Base-by-base conservation (phyloP, 2,329 filamentous ascomycete genomes). In the Diaporthe helianthi region DNA sequence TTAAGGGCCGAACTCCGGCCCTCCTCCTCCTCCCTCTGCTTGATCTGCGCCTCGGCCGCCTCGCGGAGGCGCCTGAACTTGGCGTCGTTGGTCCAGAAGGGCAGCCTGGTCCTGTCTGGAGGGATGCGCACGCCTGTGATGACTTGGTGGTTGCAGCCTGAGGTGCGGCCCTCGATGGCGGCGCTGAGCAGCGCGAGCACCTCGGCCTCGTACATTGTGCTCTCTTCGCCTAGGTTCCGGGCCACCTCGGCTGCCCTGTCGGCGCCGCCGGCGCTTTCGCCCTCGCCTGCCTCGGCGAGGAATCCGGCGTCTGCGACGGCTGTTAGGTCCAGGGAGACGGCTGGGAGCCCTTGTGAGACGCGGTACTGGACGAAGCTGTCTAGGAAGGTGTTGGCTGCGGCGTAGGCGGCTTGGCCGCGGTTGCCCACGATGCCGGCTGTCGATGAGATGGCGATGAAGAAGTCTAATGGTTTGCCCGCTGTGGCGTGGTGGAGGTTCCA, bases 371-470 rank as follows among this genome's bases (percentile, higher is more conserved):
- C 80, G 8, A 84, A 74, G 15, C 77, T 76, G 63, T 82, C 78
- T 58, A 82, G 73, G 74, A 80, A 84, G 54, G 76, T 76, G 72
- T 83, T 84, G 22, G 78, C 82, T 5, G 81, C 80, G 10, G 76
- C 75, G 74, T 89, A 89, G 3, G 85, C 84, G 6, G 84, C 83
- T 71, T 88, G 85, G 0, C 83, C 83, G 54, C 79, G 79, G 74
- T 85, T 84, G 0, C 85, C 85, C 17, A 87, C 83, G 2, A 84
- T 79, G n/a, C 84, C 81, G 3, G 84, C 82, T 0, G 83, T 81
- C 3, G 84, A 85, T 0, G 86, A 88, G n/a, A 86, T 81, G 31
- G 83, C 80, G 29, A 86, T 78, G 76, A 88, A 88, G 77, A 88
- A 87, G 75, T 86, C 84, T 0, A 76, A 72, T 2, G 47, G 78